Evolutionary conservation across 2,329 filamentous ascomycete genomes (phyloP).

Genomic region (Ceratocystis eucalypticola): DNA sequence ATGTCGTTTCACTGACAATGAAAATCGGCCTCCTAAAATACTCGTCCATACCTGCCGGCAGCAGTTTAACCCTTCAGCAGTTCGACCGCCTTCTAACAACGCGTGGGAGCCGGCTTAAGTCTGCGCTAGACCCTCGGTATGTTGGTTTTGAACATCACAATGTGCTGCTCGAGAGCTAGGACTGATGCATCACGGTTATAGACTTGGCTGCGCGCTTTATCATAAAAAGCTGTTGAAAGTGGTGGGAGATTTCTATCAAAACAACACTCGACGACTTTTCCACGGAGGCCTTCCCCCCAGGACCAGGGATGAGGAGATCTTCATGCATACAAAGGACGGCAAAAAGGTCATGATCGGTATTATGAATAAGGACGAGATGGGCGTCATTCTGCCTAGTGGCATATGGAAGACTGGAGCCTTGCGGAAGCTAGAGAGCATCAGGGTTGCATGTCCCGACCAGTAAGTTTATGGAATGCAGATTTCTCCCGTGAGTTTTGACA

Average conservation of each 20-base stretch:
- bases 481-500: background rate
- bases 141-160: background rate
- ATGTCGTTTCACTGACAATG: background rate
- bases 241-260: background rate
- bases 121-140: background rate
- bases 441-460: constrained; percentile 3
- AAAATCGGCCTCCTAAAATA: background rate
- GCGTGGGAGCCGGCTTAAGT: background rate
- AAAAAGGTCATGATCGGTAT: background rate
- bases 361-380: background rate
- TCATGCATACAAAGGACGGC: background rate
- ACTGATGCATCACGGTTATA: background rate
- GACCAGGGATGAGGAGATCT: background rate
- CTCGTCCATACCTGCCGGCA: background rate
- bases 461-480: background rate
- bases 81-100: background rate
- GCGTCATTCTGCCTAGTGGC: background rate
- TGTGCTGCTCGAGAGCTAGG: background rate
- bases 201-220: background rate
- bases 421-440: constrained; percentile 1
- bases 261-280: background rate
- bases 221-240: background rate
- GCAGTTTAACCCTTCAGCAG: background rate
- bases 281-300: background rate
- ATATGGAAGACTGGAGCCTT: background rate